Base-by-base conservation (phyloP, 352 stramenopile species). In the Halophytophthora polymorphica region DNA sequence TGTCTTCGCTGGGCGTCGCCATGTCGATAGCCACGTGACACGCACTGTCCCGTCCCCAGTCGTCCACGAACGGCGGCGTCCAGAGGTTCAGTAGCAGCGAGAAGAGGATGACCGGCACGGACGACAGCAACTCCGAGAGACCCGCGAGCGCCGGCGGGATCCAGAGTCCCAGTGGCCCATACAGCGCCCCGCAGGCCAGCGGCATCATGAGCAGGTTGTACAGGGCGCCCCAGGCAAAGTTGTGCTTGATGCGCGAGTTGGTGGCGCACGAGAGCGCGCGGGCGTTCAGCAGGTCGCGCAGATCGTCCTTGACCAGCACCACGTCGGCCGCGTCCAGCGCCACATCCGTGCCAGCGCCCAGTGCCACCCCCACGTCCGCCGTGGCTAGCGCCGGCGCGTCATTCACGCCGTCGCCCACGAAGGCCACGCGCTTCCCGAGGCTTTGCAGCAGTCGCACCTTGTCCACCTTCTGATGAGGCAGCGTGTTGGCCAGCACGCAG, bases 201-300 rank as follows among this genome's bases (percentile, higher is more conserved):
- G 82, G 77, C 75, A 92, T 87, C 66, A 86, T 80, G 23, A 88
- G 40, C 11, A 82, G 19, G 40, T 92, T 89, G 66, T 92, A 90
- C 42, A 82, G 58, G 55, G 86, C 76, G 6, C 62, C 79, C 79
- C 79, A 92, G 23, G 72, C 64, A 49, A 92, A 86, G 41, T 92
- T 92, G 58, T 71, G 75, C 41, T 72, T 77, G 62, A 92, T 90
- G 37, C 82, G 67, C n/a, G 55, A 61, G 54, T 86, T 90, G 23
- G 73, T 88, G 2, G 71, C 62, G 13, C 53, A 54, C 29, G 81
- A 88, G 43, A 92, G 61, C 33, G 81, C 68, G 18, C 77, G 55
- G 3, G 77, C 79, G 22, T 87, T 87, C 5, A 90, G 61, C 8
- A 92, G 41, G 50, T 88, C 81, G 14, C 68, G 63, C 23, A 92